Evolutionary conservation across 2,329 filamentous ascomycete species (phyloP), one percentile per base, ranked within the genome.

Genomic region (Talaromyces sp.): DNA sequence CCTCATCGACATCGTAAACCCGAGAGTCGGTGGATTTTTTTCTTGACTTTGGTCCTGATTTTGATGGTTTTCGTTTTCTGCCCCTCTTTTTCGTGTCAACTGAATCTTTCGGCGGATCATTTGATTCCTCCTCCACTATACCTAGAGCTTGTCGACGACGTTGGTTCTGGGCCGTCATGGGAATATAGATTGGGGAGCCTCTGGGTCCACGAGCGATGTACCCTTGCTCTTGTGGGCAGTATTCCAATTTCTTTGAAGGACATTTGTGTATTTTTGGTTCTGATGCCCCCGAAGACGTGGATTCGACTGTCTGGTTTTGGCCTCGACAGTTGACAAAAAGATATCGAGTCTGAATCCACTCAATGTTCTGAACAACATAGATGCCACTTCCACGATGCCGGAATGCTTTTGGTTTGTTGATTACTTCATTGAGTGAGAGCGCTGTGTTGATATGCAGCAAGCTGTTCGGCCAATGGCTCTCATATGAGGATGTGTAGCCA

Each of bases 301-400:
- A 11, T 17, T 26, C 29, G 19, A 5, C 43, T 14, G n/a, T 19
- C 43, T 19, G 7, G 11, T 11, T 19, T 24, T 19, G 19, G 0
- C 19, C 55, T 9, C 60, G 52, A 61, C 72, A 71, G 56, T 76
- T 67, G 46, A 90, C 85, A 65, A 96, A 90, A 1, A 97, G 80
- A 73, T 96, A 96, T 50, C 92, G 84, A 27, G 91, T 92, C 69
- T 96, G 91, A 62, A 96, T 92, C 93, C 93, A 97, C 68, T 96
- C 88, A 10, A 89, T 77, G 51, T 91, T 80, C 27, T 83, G 72
- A 1, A 96, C 86, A 9, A 96, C 93, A 53, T 61, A 90, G 86
- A 74, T 87, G 85, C 0, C 88, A 88, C 0, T 0, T 64, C 0
- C 21, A 21, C 9, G 67, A 63, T 77, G 82, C 5, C 81, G 73